These are phyloP conservation scores for Penicillium canescens DNA, from an alignment of 495 filamentous ascomycete genomes.

Conservation along the genomic window DNA sequence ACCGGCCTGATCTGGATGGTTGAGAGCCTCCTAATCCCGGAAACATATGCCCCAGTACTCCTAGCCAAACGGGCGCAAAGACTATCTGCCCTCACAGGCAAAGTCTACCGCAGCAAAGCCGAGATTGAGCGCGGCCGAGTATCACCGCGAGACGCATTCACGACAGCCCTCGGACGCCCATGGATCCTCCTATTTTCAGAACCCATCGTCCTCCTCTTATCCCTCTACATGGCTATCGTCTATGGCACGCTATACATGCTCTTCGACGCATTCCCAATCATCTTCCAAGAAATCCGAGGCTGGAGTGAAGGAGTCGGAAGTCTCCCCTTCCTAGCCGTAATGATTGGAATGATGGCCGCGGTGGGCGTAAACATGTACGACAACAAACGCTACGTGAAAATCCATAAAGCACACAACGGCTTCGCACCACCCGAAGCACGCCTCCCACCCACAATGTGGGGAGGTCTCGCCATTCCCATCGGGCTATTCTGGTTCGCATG, in stretches of 20 bases:
- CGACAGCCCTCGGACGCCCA: slow-evolving; percentile 41
- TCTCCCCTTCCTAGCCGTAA: slow-evolving; percentile 72
- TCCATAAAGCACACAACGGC: slow-evolving; percentile 18
- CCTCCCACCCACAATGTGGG: slow-evolving; percentile 34
- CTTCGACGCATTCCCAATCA: slow-evolving; percentile 73
- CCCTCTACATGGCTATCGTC: slow-evolving; percentile 64
- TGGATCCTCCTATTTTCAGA: slow-evolving; percentile 64
- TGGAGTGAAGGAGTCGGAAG: slow-evolving; percentile 66
- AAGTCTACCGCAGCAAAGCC: slow-evolving; percentile 49
- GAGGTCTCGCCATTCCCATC: slow-evolving; percentile 32
- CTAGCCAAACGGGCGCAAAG: slow-evolving; percentile 50
- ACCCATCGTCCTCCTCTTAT: slow-evolving; percentile 57
- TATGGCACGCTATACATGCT: slow-evolving; percentile 75
- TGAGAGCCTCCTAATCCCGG: slow-evolving; percentile 47
- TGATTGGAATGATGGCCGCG: slow-evolving; percentile 68
- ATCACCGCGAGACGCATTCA: slow-evolving; percentile 39
- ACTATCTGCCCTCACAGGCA: slow-evolving; percentile 55
- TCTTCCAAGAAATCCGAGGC: slow-evolving; percentile 67
- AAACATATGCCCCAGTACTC: slow-evolving; percentile 62
- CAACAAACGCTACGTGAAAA: slow-evolving; percentile 35
- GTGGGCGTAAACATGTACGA: slow-evolving; percentile 37
- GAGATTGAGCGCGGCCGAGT: slow-evolving; percentile 40
- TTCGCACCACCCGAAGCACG: slow-evolving; percentile 41
- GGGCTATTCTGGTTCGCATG: slow-evolving; percentile 60
- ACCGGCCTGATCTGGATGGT: slow-evolving; percentile 30